phyloP scores from a whole-genome alignment of 2,329 filamentous ascomycete species.

The Alternaria consortialis region DNA sequence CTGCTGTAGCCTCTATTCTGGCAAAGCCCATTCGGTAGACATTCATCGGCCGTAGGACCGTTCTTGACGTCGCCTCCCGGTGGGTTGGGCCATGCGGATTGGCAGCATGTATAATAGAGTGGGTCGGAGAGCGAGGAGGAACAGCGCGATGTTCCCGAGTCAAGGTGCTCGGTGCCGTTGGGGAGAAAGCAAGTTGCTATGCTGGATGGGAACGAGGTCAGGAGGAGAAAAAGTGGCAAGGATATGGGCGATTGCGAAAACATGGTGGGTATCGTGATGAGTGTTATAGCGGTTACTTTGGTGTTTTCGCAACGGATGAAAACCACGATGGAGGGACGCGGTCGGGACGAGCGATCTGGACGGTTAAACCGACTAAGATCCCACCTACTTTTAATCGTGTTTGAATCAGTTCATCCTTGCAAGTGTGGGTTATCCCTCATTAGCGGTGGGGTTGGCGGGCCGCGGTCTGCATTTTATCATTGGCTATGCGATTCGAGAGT shows the following conservation, averaged over 20 bases:
- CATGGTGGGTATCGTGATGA: background rate
- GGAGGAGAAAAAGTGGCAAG: background rate
- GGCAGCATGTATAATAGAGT: slow-evolving; percentile 19
- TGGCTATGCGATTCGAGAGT: too few species aligned
- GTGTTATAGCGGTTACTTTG: background rate
- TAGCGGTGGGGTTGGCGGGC: background rate
- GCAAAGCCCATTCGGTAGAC: slow-evolving; percentile 25
- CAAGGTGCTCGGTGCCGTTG: slow-evolving; percentile 8
- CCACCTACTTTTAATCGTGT: background rate
- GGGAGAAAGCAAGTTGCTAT: slow-evolving; percentile 11
- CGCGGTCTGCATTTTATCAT: background rate
- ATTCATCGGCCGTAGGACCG: slow-evolving; percentile 20
- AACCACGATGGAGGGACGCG: background rate
- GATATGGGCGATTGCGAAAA: background rate
- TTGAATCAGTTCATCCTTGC: background rate
- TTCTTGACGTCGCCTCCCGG: slow-evolving; percentile 11
- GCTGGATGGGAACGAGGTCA: background rate
- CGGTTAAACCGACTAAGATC: background rate
- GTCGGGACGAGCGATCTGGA: background rate
- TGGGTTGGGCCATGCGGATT: slow-evolving; percentile 11
- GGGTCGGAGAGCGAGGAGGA: slow-evolving; percentile 3
- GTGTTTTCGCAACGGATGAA: background rate
- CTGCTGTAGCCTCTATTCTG: slow-evolving; percentile 15
- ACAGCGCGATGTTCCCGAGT: slow-evolving; percentile 9
- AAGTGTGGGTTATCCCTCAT: background rate